phyloP scores from a whole-genome alignment of 2,329 filamentous ascomycete genomes.

The Aspergillus udagawae region DNA sequence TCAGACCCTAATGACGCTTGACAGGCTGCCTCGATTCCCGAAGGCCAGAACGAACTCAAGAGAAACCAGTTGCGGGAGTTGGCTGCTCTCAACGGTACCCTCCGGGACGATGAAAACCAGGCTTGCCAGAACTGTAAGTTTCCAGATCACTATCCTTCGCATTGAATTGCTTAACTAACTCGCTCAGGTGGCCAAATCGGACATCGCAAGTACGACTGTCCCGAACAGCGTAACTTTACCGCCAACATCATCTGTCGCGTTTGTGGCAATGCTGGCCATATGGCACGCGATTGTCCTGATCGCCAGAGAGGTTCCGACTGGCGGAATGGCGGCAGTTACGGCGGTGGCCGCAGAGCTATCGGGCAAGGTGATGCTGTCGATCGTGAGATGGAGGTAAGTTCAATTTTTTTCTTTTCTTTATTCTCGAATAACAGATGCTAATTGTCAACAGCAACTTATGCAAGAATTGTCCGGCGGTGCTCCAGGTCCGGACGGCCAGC shows the following conservation, averaged over 20 bases:
- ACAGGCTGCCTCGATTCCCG: constrained; percentile 94
- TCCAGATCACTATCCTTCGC: neutral
- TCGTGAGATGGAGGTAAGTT: constrained; percentile 84
- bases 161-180: neutral
- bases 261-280: constrained; percentile 95
- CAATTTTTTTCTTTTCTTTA: neutral
- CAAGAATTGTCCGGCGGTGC: constrained; percentile 83
- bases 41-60: constrained; percentile 98
- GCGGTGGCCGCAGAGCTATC: constrained; percentile 57
- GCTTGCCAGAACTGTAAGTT: constrained; percentile 88
- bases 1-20: constrained; percentile 25
- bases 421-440: constrained; percentile 30
- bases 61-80: constrained; percentile 97
- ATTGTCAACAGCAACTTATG: constrained; percentile 76
- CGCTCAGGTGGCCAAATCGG: constrained; percentile 79
- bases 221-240: constrained; percentile 97
- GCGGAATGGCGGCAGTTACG: constrained; percentile 67
- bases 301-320: constrained; percentile 85
- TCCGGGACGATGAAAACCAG: constrained; percentile 98
- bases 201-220: constrained; percentile 97
- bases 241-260: constrained; percentile 98
- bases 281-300: constrained; percentile 97
- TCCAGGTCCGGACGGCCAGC: constrained; percentile 52
- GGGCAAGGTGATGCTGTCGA: constrained; percentile 80
- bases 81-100: constrained; percentile 94